phyloP scores from a whole-genome alignment of 768 basidiomycete genomes.

The Melanogaster broomeanus region DNA sequence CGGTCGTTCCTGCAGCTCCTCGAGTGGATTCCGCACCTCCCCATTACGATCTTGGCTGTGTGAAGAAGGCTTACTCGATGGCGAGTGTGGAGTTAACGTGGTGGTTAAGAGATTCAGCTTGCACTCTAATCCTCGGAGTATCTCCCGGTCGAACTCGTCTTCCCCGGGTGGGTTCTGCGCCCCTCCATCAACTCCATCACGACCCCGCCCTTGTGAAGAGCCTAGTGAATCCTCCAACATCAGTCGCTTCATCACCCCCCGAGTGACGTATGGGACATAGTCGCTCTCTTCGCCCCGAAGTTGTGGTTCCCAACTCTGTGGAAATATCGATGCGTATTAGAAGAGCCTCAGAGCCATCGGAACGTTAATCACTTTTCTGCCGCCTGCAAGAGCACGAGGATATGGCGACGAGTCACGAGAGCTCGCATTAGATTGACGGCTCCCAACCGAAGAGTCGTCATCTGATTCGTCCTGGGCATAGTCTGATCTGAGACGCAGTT shows the following conservation, averaged over 20 bases:
- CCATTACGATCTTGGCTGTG: no score
- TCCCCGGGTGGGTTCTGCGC: neutral
- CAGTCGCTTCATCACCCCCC: neutral
- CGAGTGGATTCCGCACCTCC: no score
- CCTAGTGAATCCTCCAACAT: no score
- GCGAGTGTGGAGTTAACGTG: no score
- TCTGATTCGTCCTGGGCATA: neutral
- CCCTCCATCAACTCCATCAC: no score
- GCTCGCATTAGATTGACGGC: neutral
- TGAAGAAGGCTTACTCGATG: no score
- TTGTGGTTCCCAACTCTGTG: neutral
- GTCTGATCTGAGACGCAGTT: neutral
- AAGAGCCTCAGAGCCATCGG: neutral
- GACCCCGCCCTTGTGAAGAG: neutral
- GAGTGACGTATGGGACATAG: neutral
- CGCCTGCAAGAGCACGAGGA: neutral
- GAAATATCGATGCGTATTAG: no score
- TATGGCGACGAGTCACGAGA: neutral
- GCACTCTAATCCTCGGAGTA: no score
- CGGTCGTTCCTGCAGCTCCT: no score
- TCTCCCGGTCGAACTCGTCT: no score
- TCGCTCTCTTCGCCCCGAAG: neutral
- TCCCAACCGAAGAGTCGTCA: neutral
- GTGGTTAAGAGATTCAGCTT: no score
- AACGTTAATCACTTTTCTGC: neutral